phyloP scores from a whole-genome alignment of 805 yeast species.

The Clavispora fructus region DNA sequence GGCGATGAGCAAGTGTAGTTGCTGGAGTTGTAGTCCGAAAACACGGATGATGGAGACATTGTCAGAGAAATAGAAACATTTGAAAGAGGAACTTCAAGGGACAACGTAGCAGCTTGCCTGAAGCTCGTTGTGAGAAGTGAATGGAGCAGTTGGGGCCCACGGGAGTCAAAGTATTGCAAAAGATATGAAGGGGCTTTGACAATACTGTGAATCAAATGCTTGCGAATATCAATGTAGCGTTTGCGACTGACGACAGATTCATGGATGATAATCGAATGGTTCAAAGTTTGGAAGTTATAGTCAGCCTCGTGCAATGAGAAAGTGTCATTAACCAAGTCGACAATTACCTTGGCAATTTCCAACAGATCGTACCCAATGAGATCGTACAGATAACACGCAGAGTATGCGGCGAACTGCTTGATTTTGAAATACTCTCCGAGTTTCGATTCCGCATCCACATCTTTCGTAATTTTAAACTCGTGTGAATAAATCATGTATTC shows the following conservation, averaged over 20 bases:
- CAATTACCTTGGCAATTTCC: constrained; percentile 23
- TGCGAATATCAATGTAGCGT: constrained; percentile 6
- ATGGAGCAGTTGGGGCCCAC: constrained; percentile 12
- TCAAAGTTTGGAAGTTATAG: constrained; percentile 20
- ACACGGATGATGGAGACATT: constrained; percentile 1
- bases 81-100: neutral
- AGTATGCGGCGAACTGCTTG: constrained; percentile 47
- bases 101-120: neutral
- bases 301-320: constrained; percentile 18
- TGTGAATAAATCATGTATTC: constrained; percentile 29
- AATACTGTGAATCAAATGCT: constrained; percentile 6
- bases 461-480: constrained; percentile 35
- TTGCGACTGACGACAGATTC: constrained; percentile 3
- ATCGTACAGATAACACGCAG: constrained; percentile 43
- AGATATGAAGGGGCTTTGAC: constrained; percentile 10
- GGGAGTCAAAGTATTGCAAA: constrained; percentile 7
- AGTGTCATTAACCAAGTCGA: constrained; percentile 29
- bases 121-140: neutral
- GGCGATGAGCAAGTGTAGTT: constrained; percentile 2
- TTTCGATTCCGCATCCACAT: constrained; percentile 2
- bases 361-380: constrained; percentile 17
- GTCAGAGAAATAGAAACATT: neutral
- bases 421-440: constrained; percentile 36
- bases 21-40: constrained; percentile 4
- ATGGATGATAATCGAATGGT: constrained; percentile 6